phyloP scores from a whole-genome alignment of 345 rosid genomes.

The Reutealis trisperma region DNA sequence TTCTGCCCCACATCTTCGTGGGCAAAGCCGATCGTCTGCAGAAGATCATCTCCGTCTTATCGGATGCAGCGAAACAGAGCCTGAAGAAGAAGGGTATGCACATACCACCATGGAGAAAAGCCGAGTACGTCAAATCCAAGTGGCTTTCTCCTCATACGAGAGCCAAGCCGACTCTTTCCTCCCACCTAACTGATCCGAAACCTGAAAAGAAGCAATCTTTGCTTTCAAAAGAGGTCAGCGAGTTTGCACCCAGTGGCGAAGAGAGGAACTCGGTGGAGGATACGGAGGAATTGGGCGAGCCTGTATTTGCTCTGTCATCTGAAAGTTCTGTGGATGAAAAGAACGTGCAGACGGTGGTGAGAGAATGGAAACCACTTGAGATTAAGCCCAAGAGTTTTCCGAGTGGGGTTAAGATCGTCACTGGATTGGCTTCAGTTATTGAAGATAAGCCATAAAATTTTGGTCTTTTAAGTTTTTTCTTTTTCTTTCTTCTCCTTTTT shows the following conservation, averaged over 20 bases:
- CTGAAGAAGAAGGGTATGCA: slow-evolving; percentile 94
- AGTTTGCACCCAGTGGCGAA: background rate
- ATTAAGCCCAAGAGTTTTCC: slow-evolving; percentile 45
- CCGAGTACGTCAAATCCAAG: slow-evolving; percentile 83
- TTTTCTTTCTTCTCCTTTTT: background rate
- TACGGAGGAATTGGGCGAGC: slow-evolving; percentile 18
- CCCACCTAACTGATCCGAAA: background rate
- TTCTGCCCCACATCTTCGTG: slow-evolving; percentile 77
- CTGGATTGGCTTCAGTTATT: slow-evolving; percentile 62
- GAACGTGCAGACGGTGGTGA: slow-evolving; percentile 12
- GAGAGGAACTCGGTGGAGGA: slow-evolving; percentile 1
- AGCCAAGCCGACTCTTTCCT: slow-evolving; percentile 10
- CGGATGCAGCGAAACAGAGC: slow-evolving; percentile 90
- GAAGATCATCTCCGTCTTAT: slow-evolving; percentile 69
- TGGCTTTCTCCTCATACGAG: slow-evolving; percentile 74
- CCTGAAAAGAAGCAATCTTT: slow-evolving; percentile 3
- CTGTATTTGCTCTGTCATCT: slow-evolving; percentile 14
- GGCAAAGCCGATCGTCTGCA: slow-evolving; percentile 82
- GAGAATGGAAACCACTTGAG: slow-evolving; percentile 48
- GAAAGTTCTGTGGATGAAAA: slow-evolving; percentile 29
- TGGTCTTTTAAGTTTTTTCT: slow-evolving; percentile 5
- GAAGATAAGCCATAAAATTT: slow-evolving; percentile 31
- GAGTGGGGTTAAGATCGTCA: slow-evolving; percentile 44
- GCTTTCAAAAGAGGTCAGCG: background rate
- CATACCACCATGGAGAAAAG: slow-evolving; percentile 92